Percentiles rank a stretch among this genome's conserved stretches.
phyloP scores from a whole-genome alignment of 805 yeast species.

The Priceomyces medius region DNA sequence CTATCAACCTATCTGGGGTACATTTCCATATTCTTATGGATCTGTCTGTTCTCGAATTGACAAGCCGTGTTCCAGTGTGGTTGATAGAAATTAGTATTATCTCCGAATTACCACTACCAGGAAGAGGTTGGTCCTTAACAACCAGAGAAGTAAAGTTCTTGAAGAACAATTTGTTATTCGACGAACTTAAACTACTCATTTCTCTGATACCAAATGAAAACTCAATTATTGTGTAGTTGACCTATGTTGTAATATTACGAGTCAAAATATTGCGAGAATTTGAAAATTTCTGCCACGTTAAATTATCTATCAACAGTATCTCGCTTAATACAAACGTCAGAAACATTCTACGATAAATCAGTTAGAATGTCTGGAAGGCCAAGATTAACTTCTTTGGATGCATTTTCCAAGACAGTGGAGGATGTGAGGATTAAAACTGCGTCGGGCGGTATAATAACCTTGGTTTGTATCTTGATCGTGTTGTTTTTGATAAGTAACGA shows the following conservation, averaged over 20 bases:
- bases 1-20: conserved; percentile 24
- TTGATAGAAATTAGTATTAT: conserved; percentile 40
- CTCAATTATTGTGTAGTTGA: too few relatives aligned
- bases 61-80: conserved; percentile 41
- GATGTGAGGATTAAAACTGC: conserved; percentile 88
- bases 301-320: neutral
- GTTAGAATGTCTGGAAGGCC: conserved; percentile 26
- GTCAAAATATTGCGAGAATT: neutral
- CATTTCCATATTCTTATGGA: conserved; percentile 43
- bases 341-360: neutral
- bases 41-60: conserved; percentile 43
- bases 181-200: conserved; percentile 6
- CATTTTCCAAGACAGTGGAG: conserved; percentile 92
- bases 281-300: conserved; percentile 2
- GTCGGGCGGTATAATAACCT: conserved; percentile 85
- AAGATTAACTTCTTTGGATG: conserved; percentile 65
- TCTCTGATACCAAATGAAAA: neutral
- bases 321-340: neutral
- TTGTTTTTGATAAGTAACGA: conserved; percentile 67
- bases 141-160: conserved; percentile 17
- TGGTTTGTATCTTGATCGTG: conserved; percentile 63
- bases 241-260: neutral
- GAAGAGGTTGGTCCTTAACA: conserved; percentile 15
- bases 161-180: conserved; percentile 18
- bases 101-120: conserved; percentile 23